These are phyloP conservation scores for Ananas comosus DNA, from an alignment of 176 grass and related monocot species.

Conservation along the genomic window DNA sequence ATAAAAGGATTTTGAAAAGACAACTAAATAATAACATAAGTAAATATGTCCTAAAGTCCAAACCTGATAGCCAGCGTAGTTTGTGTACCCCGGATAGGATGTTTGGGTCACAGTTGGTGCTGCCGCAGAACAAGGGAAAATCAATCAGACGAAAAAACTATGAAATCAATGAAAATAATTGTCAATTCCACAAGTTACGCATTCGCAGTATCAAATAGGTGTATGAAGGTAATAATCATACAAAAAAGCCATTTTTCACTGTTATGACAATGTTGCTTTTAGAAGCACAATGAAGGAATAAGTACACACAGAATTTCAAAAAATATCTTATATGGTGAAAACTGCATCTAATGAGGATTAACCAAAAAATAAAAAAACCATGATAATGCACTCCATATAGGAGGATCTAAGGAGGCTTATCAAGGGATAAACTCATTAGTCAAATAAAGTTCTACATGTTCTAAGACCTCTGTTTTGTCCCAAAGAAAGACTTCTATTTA, in stretches of 20 bases:
- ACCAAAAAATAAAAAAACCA: too few relatives aligned
- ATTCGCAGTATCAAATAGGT: neutral
- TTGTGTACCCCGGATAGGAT: slow-evolving; percentile 37
- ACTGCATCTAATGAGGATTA: too few relatives aligned
- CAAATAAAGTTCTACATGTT: neutral
- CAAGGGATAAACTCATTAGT: neutral
- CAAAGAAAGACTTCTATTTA: too few relatives aligned
- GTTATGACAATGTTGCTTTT: too few relatives aligned
- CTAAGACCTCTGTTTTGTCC: neutral
- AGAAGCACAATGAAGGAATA: too few relatives aligned
- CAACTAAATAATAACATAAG: neutral
- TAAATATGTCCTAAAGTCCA: neutral
- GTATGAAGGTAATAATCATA: too few relatives aligned
- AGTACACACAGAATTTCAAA: too few relatives aligned
- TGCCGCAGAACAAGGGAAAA: slow-evolving; percentile 14
- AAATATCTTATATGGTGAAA: too few relatives aligned
- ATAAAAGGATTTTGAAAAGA: slow-evolving; percentile 9
- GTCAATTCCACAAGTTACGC: neutral
- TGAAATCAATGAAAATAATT: neutral
- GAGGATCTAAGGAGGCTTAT: too few relatives aligned
- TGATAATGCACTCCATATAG: too few relatives aligned
- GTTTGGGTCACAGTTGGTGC: slow-evolving; percentile 7
- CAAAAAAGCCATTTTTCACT: too few relatives aligned
- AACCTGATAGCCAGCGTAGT: slow-evolving; percentile 38
- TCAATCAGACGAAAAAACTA: slow-evolving; percentile 12